Percentiles rank a stretch among this genome's conserved stretches.
These are phyloP conservation scores for Suillus paluster DNA, from an alignment of 768 basidiomycete genomes.

Conservation along the genomic window DNA sequence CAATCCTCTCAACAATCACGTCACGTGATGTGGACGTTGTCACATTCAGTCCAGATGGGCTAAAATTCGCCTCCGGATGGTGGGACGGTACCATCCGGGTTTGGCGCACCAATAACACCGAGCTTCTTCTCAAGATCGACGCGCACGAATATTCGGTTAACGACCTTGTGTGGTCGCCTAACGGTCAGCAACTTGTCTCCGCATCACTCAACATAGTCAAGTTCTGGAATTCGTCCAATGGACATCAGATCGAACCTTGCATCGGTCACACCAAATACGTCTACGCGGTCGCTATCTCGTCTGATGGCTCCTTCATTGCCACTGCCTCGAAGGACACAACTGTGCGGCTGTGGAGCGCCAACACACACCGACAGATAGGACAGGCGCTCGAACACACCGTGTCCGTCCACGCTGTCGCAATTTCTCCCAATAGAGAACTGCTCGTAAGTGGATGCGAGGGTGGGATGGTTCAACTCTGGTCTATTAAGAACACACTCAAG, in stretches of 20 bases:
- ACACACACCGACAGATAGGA: background rate
- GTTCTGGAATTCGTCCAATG: too few relatives aligned
- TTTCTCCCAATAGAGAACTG: background rate
- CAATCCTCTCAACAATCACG: background rate
- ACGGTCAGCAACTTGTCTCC: background rate
- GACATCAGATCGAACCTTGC: background rate
- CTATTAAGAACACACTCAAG: too few relatives aligned
- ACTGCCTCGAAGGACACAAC: constrained; percentile 89
- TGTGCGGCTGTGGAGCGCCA: constrained; percentile 70
- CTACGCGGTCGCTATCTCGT: constrained; percentile 38
- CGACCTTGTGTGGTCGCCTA: background rate
- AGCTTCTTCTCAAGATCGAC: background rate
- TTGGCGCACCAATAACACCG: background rate
- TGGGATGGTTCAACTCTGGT: too few relatives aligned
- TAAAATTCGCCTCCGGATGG: background rate
- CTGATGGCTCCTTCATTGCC: constrained; percentile 76
- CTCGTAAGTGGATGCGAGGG: too few relatives aligned
- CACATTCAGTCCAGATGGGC: background rate
- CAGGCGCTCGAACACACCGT: background rate
- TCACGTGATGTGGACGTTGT: background rate
- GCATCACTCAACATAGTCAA: too few relatives aligned
- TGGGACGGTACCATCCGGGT: background rate
- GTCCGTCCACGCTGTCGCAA: background rate
- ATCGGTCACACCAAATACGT: background rate
- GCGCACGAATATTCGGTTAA: background rate